Evolutionary conservation across 441 rosid genomes (phyloP).

Genomic region (Pelargonium fulgidum): DNA sequence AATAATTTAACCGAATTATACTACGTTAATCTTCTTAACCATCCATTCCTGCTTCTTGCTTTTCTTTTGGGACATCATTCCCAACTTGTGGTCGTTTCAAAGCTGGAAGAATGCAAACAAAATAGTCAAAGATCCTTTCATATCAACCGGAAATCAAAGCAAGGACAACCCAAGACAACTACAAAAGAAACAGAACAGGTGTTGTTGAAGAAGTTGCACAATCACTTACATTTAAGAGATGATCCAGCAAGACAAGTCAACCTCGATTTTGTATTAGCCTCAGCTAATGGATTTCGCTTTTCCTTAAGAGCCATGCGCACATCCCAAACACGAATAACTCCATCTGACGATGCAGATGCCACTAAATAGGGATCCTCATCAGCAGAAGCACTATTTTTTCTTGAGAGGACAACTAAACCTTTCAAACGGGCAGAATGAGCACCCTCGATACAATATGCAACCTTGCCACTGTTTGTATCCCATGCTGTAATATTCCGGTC

Average conservation of each 20-base stretch:
- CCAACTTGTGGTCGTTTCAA: constrained; percentile 26
- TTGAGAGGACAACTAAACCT: constrained; percentile 69
- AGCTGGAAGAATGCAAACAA: constrained; percentile 27
- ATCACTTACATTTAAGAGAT: constrained; percentile 61
- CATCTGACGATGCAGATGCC: constrained; percentile 88
- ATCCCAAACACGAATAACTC: constrained; percentile 88
- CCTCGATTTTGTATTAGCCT: constrained; percentile 75
- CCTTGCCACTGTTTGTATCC: constrained; percentile 76
- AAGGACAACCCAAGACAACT: background rate
- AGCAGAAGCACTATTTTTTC: constrained; percentile 33
- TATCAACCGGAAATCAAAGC: background rate
- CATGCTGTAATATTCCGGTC: constrained; percentile 78
- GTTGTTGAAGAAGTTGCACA: background rate
- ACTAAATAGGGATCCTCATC: constrained; percentile 62
- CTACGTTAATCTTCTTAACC: too few relatives aligned
- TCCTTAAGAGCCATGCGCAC: constrained; percentile 62
- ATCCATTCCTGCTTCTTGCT: constrained; percentile 17
- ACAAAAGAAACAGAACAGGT: background rate
- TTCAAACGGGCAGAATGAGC: constrained; percentile 84
- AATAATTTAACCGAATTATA: too few relatives aligned
- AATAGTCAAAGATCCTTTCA: constrained; percentile 7
- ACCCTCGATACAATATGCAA: constrained; percentile 61
- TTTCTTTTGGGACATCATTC: constrained; percentile 21
- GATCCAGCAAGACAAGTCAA: constrained; percentile 92
- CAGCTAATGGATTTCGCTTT: constrained; percentile 68